phyloP scores from a whole-genome alignment of 331 rosid species.

The Arachis monticola region DNA sequence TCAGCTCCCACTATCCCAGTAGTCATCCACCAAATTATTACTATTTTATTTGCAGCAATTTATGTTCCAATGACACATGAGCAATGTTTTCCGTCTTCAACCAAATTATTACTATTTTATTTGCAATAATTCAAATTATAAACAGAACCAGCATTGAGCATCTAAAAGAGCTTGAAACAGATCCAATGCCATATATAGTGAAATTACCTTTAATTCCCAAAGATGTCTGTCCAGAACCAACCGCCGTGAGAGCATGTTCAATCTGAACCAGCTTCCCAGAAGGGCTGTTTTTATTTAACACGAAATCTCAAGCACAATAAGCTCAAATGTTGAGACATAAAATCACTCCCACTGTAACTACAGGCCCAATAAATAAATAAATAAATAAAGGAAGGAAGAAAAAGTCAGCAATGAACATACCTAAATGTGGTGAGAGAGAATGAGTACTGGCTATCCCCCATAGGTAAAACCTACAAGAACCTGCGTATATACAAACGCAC shows the following conservation, averaged over 20 bases:
- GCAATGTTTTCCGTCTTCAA: background rate
- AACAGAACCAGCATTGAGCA: background rate
- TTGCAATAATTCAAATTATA: background rate
- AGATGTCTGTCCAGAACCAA: conserved; percentile 91
- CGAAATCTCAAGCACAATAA: background rate
- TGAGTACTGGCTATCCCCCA: conserved; percentile 87
- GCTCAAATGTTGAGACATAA: conserved; percentile 5
- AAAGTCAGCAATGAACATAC: conserved; percentile 34
- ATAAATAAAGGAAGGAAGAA: too few relatives aligned
- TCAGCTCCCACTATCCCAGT: background rate
- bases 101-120: background rate
- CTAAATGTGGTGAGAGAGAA: conserved; percentile 86
- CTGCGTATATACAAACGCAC: conserved; percentile 11
- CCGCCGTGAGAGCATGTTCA: conserved; percentile 92
- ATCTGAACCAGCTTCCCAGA: conserved; percentile 93
- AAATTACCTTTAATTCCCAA: conserved; percentile 79
- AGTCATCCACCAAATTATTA: background rate
- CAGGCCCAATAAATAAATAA: background rate
- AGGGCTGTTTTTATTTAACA: conserved; percentile 55
- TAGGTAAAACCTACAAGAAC: conserved; percentile 36
- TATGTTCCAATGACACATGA: background rate
- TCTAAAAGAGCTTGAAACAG: conserved; percentile 7
- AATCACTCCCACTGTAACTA: background rate
- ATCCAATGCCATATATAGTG: background rate
- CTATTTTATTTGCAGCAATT: background rate